Evolutionary conservation across 352 stramenopile genomes (phyloP).

Genomic region (Phytophthora constricta): DNA sequence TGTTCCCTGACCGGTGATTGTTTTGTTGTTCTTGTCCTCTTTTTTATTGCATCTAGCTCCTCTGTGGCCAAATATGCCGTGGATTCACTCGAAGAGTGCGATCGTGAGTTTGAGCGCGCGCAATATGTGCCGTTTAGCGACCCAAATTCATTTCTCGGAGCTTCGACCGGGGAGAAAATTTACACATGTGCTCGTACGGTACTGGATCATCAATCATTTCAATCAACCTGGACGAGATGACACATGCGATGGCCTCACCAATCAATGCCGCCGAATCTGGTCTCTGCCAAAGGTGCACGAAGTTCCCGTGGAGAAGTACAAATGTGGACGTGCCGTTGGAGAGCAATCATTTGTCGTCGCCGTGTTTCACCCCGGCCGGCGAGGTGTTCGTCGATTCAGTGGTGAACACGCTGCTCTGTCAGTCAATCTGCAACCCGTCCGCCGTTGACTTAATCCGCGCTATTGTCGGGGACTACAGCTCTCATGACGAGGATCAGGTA

Average conservation of each 20-base stretch:
- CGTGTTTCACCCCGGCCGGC: conserved; percentile 53
- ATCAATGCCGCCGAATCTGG: too few relatives aligned
- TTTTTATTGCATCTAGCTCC: conserved; percentile 54
- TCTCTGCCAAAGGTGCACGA: too few relatives aligned
- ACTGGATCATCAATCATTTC: conserved; percentile 52
- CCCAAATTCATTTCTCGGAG: background rate
- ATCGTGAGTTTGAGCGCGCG: background rate
- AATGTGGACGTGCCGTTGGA: background rate
- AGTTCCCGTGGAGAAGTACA: too few relatives aligned
- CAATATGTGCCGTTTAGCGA: background rate
- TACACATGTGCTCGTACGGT: conserved; percentile 51
- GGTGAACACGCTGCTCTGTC: conserved; percentile 63
- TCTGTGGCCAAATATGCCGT: conserved; percentile 50
- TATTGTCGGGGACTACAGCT: conserved; percentile 52
- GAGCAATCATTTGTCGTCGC: conserved; percentile 31
- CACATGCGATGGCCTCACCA: too few relatives aligned
- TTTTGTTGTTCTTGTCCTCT: conserved; percentile 19
- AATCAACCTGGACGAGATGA: conserved; percentile 33
- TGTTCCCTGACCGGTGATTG: too few relatives aligned
- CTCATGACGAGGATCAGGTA: background rate
- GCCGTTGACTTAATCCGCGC: conserved; percentile 61
- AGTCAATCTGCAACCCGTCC: conserved; percentile 78
- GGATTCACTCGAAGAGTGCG: conserved; percentile 27
- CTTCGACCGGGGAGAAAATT: background rate
- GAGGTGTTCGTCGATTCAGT: conserved; percentile 64